Evolutionary conservation across 345 rosid genomes (phyloP), one percentile per base, ranked within the genome.

Genomic region (Leavenworthia alabamica): DNA sequence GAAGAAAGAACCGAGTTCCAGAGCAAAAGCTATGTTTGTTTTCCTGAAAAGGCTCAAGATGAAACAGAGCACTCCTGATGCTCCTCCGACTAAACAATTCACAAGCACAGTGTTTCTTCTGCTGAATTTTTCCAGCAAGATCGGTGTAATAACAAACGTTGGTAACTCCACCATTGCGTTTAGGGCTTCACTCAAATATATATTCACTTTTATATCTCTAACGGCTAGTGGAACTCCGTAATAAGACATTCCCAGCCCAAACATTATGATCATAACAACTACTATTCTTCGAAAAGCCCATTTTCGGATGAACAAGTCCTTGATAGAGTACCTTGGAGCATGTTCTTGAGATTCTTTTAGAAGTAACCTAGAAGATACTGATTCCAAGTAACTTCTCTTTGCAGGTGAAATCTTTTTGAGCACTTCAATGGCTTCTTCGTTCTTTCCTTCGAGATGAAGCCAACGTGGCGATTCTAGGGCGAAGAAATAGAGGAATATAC

Each of bases 1-100:
- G 27, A 84, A 84, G 58, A 87, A 82, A 8, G 89, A 77, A 11
- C 63, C 71, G 6, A 88, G 56, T 61, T 88, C 86, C 1, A 80
- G 10, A 33, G 67, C 83, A 7, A 81, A 50, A 26, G 78, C 40
- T 0, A 47, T 60, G 10, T 5, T 19, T 17, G 47, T 29, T 32
- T 17, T n/a, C 11, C 59, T 39, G 0, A 20, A 39, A 54, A 19
- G 9, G 5, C 66, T 64, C 7, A 54, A 1, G 4, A 62, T 24
- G 6, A 61, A 75, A 61, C 81, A 79, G 1, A 71, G n/a, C 23
- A 83, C 33, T 24, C 84, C 73, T 0, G 50, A 59, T 6, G 66
- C 40, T 13, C 82, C 88, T 70, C 84, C 78, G 0, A 62, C 1
- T 12, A 59, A 28, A 17, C 66, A 48, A 48, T 69, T 75, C 20